Evolutionary conservation across 305 asterid species (phyloP).

Genomic region (Nicotiana rustica): DNA sequence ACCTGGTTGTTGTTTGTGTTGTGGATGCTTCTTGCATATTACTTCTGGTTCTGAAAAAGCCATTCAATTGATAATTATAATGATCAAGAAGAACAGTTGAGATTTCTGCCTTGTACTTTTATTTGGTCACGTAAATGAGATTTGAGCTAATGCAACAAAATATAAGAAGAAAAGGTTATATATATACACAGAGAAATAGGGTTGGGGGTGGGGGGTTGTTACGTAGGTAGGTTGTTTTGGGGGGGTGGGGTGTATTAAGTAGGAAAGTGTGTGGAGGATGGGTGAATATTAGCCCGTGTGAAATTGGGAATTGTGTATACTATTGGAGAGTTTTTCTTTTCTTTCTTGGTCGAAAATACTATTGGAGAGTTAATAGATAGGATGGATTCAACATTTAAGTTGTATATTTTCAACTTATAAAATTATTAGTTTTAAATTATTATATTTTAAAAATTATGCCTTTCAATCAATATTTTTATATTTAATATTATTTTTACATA

Average conservation of each 20-base stretch:
- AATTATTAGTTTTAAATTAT: too few relatives aligned
- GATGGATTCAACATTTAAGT: too few relatives aligned
- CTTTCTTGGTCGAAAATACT: too few relatives aligned
- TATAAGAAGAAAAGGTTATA: conserved; percentile 29
- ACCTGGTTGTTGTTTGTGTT: conserved; percentile 70
- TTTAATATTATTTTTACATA: too few relatives aligned
- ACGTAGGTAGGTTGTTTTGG: neutral
- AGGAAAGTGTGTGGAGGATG: conserved; percentile 31
- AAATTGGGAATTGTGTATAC: conserved; percentile 29
- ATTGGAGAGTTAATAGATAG: neutral
- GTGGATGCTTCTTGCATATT: conserved; percentile 63
- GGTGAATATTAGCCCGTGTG: conserved; percentile 34
- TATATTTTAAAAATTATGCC: too few relatives aligned
- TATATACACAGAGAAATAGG: conserved; percentile 34
- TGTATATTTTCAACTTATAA: too few relatives aligned
- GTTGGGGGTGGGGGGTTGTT: too few relatives aligned
- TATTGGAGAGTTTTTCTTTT: too few relatives aligned
- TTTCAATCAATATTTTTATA: too few relatives aligned
- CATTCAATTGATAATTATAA: conserved; percentile 37
- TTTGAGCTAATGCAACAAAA: conserved; percentile 29
- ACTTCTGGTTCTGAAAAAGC: conserved; percentile 53
- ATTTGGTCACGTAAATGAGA: neutral
- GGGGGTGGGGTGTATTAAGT: neutral
- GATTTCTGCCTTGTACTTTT: neutral
- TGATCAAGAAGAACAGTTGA: neutral